Base-by-base conservation (phyloP, 345 rosid genomes). In the Arabidopsis arenosa region DNA sequence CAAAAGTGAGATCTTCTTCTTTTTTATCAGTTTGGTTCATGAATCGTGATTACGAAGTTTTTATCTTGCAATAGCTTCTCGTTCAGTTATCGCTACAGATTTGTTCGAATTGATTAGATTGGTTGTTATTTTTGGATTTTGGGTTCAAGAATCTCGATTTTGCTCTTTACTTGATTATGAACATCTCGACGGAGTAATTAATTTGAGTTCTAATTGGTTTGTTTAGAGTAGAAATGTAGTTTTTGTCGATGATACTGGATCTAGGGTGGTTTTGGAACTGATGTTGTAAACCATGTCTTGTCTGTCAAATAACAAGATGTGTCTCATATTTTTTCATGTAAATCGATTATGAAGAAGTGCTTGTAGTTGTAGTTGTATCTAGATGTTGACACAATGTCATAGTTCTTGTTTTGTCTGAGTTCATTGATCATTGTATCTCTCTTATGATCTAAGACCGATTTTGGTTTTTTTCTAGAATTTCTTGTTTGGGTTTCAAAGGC, bases 1-100 rank as follows among this genome's bases (percentile, higher is more conserved):
- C 63, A 61, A 23, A 23, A 61, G 79, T 68, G 8, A 68, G 79
- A 40, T 76, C 57, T 43, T 61, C 74, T 60, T 75, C 39, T 23
- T 65, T 0, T 1, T 33, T 41, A 28, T 53, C 28, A 11, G 9
- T 54, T 52, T 63, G 36, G n/a, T 9, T 41, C 26, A 23, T 23
- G 26, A 23, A 23, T 23, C 13, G 57, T 44, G 32, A 33, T 32
- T 44, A 28, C 4, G 3, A 28, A 28, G 4, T 28, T 28, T 56
- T 28, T 6, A 9, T 59, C 13, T 36, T 23, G 17, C 15, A 7
- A 0, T 54, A 30, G 15, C 9, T 17, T 40, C 1, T 37, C 11
- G 0, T 1, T 37, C 37, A 7, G 30, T 8, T 55, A 57, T 44
- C 56, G 33, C 54, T 18, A 70, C 44, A 9, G 9, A 3, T 40